phyloP scores from a whole-genome alignment of 148 eudicot species.

The Fagopyrum esculentum region DNA sequence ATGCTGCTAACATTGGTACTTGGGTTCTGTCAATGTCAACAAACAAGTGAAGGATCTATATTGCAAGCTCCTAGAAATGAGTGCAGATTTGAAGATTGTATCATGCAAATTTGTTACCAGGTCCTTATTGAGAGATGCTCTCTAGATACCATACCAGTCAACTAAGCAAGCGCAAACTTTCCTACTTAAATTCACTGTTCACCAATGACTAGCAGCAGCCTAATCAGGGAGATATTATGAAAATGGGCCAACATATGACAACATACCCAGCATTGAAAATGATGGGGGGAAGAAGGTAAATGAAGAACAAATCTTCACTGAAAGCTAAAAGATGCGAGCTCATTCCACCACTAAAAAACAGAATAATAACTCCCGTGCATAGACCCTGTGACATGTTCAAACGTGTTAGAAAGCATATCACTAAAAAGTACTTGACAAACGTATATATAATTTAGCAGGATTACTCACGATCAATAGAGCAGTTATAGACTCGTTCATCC shows the following conservation, averaged over 20 bases:
- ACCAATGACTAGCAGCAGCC: not conserved
- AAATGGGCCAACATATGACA: not conserved
- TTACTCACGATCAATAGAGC: conserved; percentile 50
- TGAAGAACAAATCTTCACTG: conserved; percentile 71
- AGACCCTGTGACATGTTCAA: conserved; percentile 38
- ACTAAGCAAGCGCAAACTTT: not conserved
- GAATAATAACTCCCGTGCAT: conserved; percentile 47
- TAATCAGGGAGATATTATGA: not conserved
- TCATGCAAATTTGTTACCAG: not conserved
- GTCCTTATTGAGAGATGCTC: no score
- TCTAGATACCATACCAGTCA: no score
- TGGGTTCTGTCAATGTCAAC: not conserved
- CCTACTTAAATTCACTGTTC: not conserved
- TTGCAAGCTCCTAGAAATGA: not conserved
- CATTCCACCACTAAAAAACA: conserved; percentile 51
- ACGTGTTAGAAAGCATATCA: not conserved
- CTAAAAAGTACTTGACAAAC: not conserved
- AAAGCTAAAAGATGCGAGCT: conserved; percentile 53
- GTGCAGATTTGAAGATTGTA: not conserved
- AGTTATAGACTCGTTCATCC: conserved; percentile 70
- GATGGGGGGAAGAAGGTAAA: conserved; percentile 76
- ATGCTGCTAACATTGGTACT: not conserved
- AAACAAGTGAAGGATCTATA: not conserved
- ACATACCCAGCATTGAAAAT: conserved; percentile 77
- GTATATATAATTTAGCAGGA: not conserved